Base-by-base conservation (phyloP, 345 rosid genomes). In the Cochlearia excelsa region DNA sequence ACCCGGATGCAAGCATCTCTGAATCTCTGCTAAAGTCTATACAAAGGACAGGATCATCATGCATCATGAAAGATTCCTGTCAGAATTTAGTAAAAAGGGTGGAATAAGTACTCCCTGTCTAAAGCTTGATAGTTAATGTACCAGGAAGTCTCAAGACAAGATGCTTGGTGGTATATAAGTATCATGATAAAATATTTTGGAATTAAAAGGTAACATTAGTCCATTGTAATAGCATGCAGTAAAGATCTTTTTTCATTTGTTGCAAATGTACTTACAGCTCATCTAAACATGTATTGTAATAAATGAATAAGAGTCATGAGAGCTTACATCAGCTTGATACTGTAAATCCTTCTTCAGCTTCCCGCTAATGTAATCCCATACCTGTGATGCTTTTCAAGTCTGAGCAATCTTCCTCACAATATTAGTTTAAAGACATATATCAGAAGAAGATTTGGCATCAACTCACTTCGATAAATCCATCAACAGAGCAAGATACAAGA, bases 21-120 rank as follows among this genome's bases (percentile, higher is more conserved):
- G 99, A 94, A 58, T 93, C 99, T 80, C 87, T 82, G 79, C 99
- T 93, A 77, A 90, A 90, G 72, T 94, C 94, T 79, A 90, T 80
- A 79, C 95, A 90, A 45, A 94, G 92, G 70, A 90, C 90, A 51
- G 96, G 88, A 61, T 90, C 95, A 61, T 94, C 97, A 61, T 94
- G 99, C 97, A 94, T 87, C 97, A 94, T 94, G 79, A 94, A 90
- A 60, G 88, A 82, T 79, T 94, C 97, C 99, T 90, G 88, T 66
- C 70, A 71, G 57, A 73, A 59, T 61, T 28, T 39, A 61, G 45
- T 16, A 59, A 57, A 41, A 66, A 10, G 73, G 45, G 40, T n/a
- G 67, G 50, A 40, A 57, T 57, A 44, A 40, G 37, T 55, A 66
- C 27, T n/a, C 42, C 47, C 44, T 27, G 55, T 29, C 43, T 44